Evolutionary conservation across 768 basidiomycete species (phyloP), one percentile per base, ranked within the genome.

Genomic region (Amanita pseudoporphyria): DNA sequence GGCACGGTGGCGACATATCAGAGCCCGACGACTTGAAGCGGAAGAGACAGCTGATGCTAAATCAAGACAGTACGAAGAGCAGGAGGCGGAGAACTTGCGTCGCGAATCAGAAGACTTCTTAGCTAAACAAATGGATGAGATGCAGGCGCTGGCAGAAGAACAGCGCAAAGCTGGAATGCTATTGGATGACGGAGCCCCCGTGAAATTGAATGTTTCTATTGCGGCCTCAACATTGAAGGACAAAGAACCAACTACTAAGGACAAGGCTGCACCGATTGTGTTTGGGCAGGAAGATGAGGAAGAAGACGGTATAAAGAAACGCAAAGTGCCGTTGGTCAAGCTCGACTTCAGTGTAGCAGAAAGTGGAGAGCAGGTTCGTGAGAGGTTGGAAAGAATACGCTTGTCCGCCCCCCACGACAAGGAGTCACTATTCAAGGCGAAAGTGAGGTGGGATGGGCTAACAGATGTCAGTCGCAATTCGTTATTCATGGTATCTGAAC

Each of bases 41-140:
- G 95, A 99, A 64, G 83, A 87, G 56, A 78, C 81, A 1, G 85
- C 86, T 1, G 94, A 98, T 64, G 77, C 80, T 13, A 83, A 87
- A 55, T 92, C 90, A 31, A 79, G 88, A 13, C 69, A 76, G 24
- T 82, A 82, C 52, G 94, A 96, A 65, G 83, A 84, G 40, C 84
- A 86, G 45, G 91, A 96, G 65, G 79, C 81, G 6, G 92, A 87
- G 61, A 87, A 89, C 56, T 73, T 96, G 19, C 81, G 90, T 31
- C 77, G 81, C 43, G 92, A 97, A 65, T 92, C 91, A 0, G 95
- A 97, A 64, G 86, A 82, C 54, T 96, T 98, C 76, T 73, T 97
- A 52, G 88, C 89, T 31, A 77, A 82, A 48, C 93, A 96, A 60
- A 92, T 95, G 89, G 89, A 89, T 54, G 93, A 97, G 64, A 87